Percentiles rank a stretch among this genome's conserved stretches.
These are phyloP conservation scores for Pseudogymnoascus sp. DNA, from an alignment of 2,329 filamentous ascomycete genomes.

Conservation along the genomic window DNA sequence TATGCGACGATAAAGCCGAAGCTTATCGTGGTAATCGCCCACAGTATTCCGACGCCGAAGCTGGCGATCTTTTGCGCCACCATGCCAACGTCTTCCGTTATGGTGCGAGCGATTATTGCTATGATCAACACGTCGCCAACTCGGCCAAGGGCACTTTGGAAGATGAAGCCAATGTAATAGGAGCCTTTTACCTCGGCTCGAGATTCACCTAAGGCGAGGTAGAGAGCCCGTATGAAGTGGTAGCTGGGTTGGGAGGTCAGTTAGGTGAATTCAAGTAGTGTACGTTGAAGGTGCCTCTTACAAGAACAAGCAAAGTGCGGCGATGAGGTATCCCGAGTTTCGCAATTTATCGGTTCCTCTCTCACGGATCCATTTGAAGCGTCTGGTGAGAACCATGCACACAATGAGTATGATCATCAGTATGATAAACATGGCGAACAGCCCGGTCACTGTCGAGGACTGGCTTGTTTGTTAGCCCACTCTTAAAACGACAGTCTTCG, in stretches of 20 bases:
- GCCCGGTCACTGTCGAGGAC: not conserved
- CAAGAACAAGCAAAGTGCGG: not conserved
- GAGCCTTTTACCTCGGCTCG: not conserved
- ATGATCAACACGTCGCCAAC: not conserved
- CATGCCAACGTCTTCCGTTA: not conserved
- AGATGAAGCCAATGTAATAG: not conserved
- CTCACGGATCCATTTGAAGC: conserved; percentile 6
- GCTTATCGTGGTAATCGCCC: not conserved
- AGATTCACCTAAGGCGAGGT: not conserved
- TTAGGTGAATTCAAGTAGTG: not conserved
- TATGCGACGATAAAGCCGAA: not conserved
- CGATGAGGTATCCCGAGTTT: not conserved
- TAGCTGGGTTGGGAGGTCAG: not conserved
- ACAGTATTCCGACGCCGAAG: not conserved
- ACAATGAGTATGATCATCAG: not conserved
- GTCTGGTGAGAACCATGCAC: not conserved
- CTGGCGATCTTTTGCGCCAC: not conserved
- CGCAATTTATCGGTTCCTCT: not conserved
- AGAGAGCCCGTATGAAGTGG: not conserved
- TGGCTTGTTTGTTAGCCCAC: not conserved
- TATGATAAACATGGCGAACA: not conserved
- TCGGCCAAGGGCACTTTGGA: not conserved
- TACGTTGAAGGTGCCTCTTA: not conserved
- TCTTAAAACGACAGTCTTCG: not conserved
- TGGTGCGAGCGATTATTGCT: not conserved